Evolutionary conservation across 148 eudicot species (phyloP).

Genomic region (Bassia scoparia): DNA sequence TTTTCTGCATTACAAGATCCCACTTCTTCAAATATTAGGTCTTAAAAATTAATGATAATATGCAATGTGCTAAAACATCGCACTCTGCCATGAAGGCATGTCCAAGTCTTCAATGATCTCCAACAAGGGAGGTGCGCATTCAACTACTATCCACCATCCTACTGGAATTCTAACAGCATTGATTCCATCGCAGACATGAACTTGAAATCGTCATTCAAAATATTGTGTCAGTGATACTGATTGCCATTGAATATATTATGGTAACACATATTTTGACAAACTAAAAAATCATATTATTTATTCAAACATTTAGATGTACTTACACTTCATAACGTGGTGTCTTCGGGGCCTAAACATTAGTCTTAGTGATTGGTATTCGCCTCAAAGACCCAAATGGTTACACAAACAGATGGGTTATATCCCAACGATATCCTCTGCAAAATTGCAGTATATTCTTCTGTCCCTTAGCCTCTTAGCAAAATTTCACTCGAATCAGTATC

Average conservation of each 20-base stretch:
- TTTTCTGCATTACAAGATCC: conserved; percentile 29
- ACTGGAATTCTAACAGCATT: conserved; percentile 68
- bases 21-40: background rate
- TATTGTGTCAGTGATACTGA: conserved; percentile 63
- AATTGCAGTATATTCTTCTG: conserved; percentile 47
- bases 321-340: conserved; percentile 45
- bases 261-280: too few relatives aligned
- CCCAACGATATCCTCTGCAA: conserved; percentile 47
- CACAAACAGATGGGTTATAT: conserved; percentile 57
- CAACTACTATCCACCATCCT: conserved; percentile 73
- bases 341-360: conserved; percentile 62
- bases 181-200: conserved; percentile 50
- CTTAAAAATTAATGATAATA: background rate
- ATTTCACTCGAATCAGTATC: background rate
- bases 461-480: conserved; percentile 28
- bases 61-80: background rate
- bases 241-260: too few relatives aligned
- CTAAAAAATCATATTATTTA: too few relatives aligned
- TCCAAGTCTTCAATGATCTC: conserved; percentile 56
- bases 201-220: conserved; percentile 57
- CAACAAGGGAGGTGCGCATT: conserved; percentile 59
- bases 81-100: conserved; percentile 64
- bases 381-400: conserved; percentile 23
- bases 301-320: too few relatives aligned
- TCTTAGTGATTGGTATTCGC: conserved; percentile 65